Evolutionary conservation across 805 yeast species (phyloP), one percentile per base, ranked within the genome.

Genomic region (Citeromyces matritensis): DNA sequence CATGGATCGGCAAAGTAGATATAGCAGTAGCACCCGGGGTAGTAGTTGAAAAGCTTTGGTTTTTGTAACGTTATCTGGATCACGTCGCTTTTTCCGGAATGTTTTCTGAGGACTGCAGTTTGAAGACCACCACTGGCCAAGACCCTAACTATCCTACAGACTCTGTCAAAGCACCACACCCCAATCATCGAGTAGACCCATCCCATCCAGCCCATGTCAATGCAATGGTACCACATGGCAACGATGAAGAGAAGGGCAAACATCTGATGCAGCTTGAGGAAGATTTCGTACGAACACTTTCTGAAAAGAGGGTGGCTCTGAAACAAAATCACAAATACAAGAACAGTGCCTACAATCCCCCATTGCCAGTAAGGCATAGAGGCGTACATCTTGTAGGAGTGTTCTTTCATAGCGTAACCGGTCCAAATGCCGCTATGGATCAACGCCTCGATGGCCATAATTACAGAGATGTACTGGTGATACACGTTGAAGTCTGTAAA

Each of bases 11-110:
- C 42, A 35, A 66, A 53, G 41, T 71, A 69, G 15, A 73, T 45
- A 39, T 65, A 74, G 6, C 67, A 67, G 47, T 66, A 74, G 23
- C 73, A 73, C 3, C 81, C 81, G 0, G 78, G 75, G 27, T 51
- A 47, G 3, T 61, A 51, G 4, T 50, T 46, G 69, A 74, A 73
- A 13, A 50, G 39, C 1, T 42, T 40, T 0, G 75, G 71, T 15
- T 56, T 57, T 2, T 65, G 64, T 3, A 71, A 39, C n/a, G 38
- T 38, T 27, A 41, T 34, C 34, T 37, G 41, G 25, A 42, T 41
- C 21, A 42, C 32, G 34, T 39, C 33, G 34, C 41, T 48, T 21
- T 30, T 31, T 2, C 38, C 21, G 5, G 47, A 36, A 10, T 30
- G 13, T 9, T 28, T 25, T 29, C 33, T 37, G 33, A 42, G 37